Conservation (phyloP, 345 rosid genomes). For the Durio zibethinus region DNA sequence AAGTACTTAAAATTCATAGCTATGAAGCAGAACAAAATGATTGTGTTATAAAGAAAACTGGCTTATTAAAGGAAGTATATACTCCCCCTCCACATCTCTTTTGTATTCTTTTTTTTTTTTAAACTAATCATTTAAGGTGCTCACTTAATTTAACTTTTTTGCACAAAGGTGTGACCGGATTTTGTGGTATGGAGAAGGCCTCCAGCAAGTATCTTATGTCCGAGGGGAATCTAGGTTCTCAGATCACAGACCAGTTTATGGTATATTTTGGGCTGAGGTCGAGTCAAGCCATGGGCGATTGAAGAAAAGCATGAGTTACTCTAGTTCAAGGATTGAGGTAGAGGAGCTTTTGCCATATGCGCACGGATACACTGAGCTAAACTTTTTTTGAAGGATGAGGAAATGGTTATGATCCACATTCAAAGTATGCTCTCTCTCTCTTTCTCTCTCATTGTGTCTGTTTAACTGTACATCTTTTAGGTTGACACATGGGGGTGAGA, state of each 20-base stretch:
- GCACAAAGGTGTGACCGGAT: slow-evolving; percentile 86
- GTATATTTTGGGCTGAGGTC: slow-evolving; percentile 88
- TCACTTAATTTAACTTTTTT: slow-evolving; percentile 19
- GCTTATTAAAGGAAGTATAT: not conserved
- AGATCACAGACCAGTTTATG: slow-evolving; percentile 96
- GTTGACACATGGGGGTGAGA: too few relatives aligned
- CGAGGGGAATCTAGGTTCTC: slow-evolving; percentile 96
- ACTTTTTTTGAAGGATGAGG: slow-evolving; percentile 56
- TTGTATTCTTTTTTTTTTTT: not conserved
- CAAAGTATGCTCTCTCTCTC: slow-evolving; percentile 21
- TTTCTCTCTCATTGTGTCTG: slow-evolving; percentile 9
- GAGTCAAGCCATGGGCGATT: slow-evolving; percentile 70
- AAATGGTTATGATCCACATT: not conserved
- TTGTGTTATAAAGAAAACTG: not conserved
- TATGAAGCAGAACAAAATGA: not conserved
- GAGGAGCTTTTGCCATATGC: slow-evolving; percentile 93
- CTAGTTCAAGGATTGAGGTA: slow-evolving; percentile 70
- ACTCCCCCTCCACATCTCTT: not conserved
- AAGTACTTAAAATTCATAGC: not conserved
- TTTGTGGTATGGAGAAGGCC: slow-evolving; percentile 93
- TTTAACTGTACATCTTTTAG: not conserved
- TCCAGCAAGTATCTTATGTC: slow-evolving; percentile 81
- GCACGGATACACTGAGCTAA: slow-evolving; percentile 88
- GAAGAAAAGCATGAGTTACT: slow-evolving; percentile 67
- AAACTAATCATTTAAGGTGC: slow-evolving; percentile 8